Conservation (phyloP, 208 protist species). For the Crithidia brevicula region DNA sequence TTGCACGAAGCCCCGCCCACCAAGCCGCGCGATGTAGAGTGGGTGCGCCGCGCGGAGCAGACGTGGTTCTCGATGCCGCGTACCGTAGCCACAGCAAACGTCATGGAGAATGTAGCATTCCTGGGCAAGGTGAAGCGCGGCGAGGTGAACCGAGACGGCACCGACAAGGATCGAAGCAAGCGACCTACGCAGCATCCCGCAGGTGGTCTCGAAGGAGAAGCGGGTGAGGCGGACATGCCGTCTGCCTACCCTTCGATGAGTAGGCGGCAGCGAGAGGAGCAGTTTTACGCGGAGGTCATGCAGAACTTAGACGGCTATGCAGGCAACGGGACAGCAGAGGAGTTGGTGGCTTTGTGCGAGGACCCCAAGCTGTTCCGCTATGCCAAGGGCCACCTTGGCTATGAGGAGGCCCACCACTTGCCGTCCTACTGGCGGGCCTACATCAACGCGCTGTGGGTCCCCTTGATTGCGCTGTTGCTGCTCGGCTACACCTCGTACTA, state of each 20-base stretch:
- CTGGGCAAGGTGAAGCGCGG: conserved; percentile 47
- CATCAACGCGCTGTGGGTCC: conserved; percentile 42
- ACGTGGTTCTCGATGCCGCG: conserved; percentile 47
- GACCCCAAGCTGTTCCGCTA: conserved; percentile 44
- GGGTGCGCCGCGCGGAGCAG: conserved; percentile 16
- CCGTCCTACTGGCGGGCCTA: conserved; percentile 29
- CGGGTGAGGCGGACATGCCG: conserved; percentile 1
- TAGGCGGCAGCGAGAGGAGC: conserved; percentile 35
- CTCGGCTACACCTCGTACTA: conserved; percentile 33
- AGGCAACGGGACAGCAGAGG: conserved; percentile 41
- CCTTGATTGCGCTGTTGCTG: conserved; percentile 32
- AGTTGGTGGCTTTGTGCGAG: conserved; percentile 62
- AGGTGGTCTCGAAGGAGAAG: conserved; percentile 4
- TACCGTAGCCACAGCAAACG: conserved; percentile 44
- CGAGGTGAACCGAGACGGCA: conserved; percentile 31
- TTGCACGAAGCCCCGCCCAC: conserved; percentile 11
- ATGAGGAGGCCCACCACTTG: conserved; percentile 43
- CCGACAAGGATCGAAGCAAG: conserved; percentile 10
- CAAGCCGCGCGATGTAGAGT: neutral
- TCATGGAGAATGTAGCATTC: conserved; percentile 64
- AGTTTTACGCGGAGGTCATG: conserved; percentile 56
- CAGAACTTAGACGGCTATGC: conserved; percentile 52
- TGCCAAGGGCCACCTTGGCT: conserved; percentile 61
- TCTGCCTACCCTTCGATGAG: conserved; percentile 34
- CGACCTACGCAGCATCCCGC: neutral